Evolutionary conservation across 2,329 filamentous ascomycete species (phyloP).

Genomic region (Cryphonectria radicalis): DNA sequence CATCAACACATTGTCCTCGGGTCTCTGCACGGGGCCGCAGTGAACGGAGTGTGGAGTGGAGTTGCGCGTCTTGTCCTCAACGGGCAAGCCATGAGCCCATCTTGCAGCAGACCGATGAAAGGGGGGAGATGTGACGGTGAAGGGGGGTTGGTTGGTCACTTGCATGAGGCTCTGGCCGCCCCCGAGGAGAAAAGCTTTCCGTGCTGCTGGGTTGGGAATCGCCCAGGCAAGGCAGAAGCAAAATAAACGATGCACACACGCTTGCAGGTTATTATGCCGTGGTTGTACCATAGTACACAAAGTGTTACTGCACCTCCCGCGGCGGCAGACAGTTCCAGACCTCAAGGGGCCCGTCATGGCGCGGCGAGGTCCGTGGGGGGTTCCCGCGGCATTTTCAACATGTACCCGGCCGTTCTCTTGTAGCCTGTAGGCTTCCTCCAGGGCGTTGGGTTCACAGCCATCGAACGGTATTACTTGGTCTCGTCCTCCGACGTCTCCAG

Average conservation of each 20-base stretch:
- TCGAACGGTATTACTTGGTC: neutral
- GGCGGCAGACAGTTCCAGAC: slow-evolving; percentile 9
- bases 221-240: neutral
- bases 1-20: neutral
- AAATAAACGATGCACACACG: neutral
- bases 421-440: neutral
- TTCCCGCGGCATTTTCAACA: slow-evolving; percentile 15
- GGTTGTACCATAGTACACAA: neutral
- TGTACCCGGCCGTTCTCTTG: slow-evolving; percentile 6
- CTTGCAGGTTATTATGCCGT: slow-evolving; percentile 1
- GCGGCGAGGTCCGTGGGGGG: slow-evolving; percentile 23
- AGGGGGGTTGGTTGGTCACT: slow-evolving; percentile 4
- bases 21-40: neutral
- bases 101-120: slow-evolving; percentile 14
- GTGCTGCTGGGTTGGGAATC: neutral
- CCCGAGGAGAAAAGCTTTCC: neutral
- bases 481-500: slow-evolving; percentile 1
- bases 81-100: slow-evolving; percentile 21
- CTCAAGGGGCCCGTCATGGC: neutral
- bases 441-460: neutral
- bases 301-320: neutral
- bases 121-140: slow-evolving; percentile 16
- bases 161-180: slow-evolving; percentile 9
- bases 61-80: slow-evolving; percentile 6
- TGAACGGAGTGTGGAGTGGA: neutral